Conservation (phyloP, 2,329 filamentous ascomycete genomes). For the Orbilia oligospora region DNA sequence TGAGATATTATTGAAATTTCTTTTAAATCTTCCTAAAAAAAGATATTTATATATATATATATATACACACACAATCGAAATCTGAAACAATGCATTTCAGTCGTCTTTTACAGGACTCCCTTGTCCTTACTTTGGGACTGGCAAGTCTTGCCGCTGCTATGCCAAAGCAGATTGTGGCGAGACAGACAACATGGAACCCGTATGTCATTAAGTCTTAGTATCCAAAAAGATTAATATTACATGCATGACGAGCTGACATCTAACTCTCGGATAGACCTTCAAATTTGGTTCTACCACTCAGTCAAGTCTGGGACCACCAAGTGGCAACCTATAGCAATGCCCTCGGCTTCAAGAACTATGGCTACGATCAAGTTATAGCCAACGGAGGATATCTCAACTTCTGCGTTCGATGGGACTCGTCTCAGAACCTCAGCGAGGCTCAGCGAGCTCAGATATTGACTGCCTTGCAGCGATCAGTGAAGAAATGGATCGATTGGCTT, state of each 20-base stretch:
- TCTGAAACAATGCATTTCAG: conserved; percentile 39
- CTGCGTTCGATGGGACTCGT: conserved; percentile 53
- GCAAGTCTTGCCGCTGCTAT: conserved; percentile 33
- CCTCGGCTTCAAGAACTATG: conserved; percentile 54
- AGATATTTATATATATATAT: background rate
- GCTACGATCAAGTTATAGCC: conserved; percentile 49
- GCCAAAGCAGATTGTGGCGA: conserved; percentile 40
- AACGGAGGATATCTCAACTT: conserved; percentile 53
- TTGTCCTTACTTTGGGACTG: conserved; percentile 31
- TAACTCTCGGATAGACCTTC: conserved; percentile 23
- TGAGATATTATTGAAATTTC: conserved; percentile 5
- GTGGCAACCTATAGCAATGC: conserved; percentile 40
- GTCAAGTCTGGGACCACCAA: conserved; percentile 51
- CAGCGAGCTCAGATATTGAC: conserved; percentile 42
- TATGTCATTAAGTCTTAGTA: conserved; percentile 14
- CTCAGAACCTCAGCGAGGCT: conserved; percentile 33
- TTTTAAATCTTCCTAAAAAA: background rate
- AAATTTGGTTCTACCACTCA: conserved; percentile 46
- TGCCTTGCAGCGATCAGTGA: conserved; percentile 40
- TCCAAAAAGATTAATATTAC: background rate
- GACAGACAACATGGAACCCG: conserved; percentile 53
- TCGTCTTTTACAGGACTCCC: conserved; percentile 33
- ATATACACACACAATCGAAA: background rate
- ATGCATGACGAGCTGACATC: background rate
- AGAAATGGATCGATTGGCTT: conserved; percentile 65